Conservation (phyloP, 371 early-diverging fungal species). For the Mortierella sp. region DNA sequence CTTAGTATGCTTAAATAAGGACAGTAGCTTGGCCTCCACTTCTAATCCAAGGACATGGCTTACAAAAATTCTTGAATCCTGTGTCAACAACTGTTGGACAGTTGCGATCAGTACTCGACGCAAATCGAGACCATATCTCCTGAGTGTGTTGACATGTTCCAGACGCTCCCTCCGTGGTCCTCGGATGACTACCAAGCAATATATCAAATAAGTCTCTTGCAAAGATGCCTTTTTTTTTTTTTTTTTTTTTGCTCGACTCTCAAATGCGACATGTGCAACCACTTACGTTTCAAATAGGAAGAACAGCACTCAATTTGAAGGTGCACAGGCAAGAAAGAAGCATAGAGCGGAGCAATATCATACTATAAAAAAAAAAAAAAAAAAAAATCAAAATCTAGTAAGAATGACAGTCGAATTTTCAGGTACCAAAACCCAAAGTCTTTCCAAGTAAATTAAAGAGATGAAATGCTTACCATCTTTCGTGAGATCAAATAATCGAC, state of each 20-base stretch:
- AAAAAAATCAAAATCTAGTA: neutral
- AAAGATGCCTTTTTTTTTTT: neutral
- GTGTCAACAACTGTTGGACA: slow-evolving; percentile 29
- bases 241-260: no score
- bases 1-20: no score
- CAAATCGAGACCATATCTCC: slow-evolving; percentile 28
- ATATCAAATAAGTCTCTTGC: neutral
- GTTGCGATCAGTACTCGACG: slow-evolving; percentile 41
- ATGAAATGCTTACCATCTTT: slow-evolving; percentile 22
- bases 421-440: neutral
- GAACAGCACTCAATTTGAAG: slow-evolving; percentile 44
- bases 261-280: no score
- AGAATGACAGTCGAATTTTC: neutral
- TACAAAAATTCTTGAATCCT: no score
- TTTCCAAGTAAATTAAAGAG: neutral
- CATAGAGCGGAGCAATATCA: slow-evolving; percentile 46
- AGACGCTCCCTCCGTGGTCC: slow-evolving; percentile 34
- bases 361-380: slow-evolving; percentile 18
- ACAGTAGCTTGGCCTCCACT: no score
- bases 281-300: slow-evolving; percentile 39
- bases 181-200: slow-evolving; percentile 18
- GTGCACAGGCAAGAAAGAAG: slow-evolving; percentile 35
- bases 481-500: slow-evolving; percentile 52
- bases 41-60: no score
- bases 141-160: slow-evolving; percentile 19